Base-by-base conservation (phyloP, 805 yeast genomes). In the Yamadazyma ubonensis region DNA sequence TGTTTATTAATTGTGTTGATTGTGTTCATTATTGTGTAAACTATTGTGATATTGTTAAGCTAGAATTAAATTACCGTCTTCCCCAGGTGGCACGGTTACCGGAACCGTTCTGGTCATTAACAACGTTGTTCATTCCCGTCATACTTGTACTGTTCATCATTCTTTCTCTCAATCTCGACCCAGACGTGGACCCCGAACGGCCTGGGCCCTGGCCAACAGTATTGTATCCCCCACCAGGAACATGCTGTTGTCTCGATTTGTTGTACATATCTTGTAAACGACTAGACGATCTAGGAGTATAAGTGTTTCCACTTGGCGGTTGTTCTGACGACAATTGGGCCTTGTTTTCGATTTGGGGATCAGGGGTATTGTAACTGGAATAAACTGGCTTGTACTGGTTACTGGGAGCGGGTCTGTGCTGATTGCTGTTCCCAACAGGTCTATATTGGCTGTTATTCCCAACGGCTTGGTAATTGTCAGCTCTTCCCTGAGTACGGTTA, bases 181-280 rank as follows among this genome's bases (percentile, higher is more conserved):
- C 58, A 6, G 63, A 49, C 7, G 61, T 51, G 12, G 59, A 51
- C 33, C 61, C 53, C 22, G 53, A 35, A 32, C 66, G 43, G 12
- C 44, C 42, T 0, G 63, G 58, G 1, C 49, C 48, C 16, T 39
- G 53, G 32, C 41, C 55, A 1, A 52, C 49, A 5, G 56, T 36
- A 38, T 50, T 53, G 28, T 51, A 49, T 5, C 65, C 65, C 3
- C 62, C 49, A 6, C 67, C 69, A 2, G 70, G 63, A 2, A 55
- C 49, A 12, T 61, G 50, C 34, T 65, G 67, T 44, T 64, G 71
- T 17, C 70, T 50, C 6, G 73, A 63, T 44, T 58, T 59, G 42
- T 67, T 61, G 49, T 69, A 61, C 63, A 69, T 51, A 35, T 65
- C 72, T 48, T 61, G 67, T 33, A 69, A 54, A 25, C 65, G 46